phyloP scores from a whole-genome alignment of 2,329 filamentous ascomycete species.

The Diaporthe sp. region DNA sequence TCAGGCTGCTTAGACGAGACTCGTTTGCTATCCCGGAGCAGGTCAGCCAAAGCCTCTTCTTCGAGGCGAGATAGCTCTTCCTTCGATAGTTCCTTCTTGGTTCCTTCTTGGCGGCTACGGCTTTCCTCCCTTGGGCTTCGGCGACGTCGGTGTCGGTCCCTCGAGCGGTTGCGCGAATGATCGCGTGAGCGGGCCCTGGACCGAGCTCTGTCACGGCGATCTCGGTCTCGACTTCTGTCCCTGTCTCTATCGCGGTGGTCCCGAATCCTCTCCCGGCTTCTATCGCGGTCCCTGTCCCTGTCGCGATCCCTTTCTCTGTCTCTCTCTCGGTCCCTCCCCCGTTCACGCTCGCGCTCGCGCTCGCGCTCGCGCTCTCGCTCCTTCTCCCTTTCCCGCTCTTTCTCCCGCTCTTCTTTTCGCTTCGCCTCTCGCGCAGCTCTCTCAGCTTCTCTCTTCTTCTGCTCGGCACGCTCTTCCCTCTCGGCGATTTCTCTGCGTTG shows the following conservation, averaged over 20 bases:
- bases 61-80: slow-evolving; percentile 71
- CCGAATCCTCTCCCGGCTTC: slow-evolving; percentile 44
- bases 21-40: slow-evolving; percentile 71
- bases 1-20: slow-evolving; percentile 64
- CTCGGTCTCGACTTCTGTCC: slow-evolving; percentile 44
- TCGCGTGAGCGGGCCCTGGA: slow-evolving; percentile 50
- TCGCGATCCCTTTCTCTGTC: slow-evolving; percentile 58
- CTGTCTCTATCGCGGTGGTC: slow-evolving; percentile 41
- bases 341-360: slow-evolving; percentile 66
- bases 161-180: slow-evolving; percentile 46
- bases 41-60: slow-evolving; percentile 69
- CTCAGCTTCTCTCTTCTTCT: slow-evolving; percentile 51
- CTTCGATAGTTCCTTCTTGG: slow-evolving; percentile 68
- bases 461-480: slow-evolving; percentile 59
- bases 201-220: slow-evolving; percentile 46
- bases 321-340: slow-evolving; percentile 59
- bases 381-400: slow-evolving; percentile 58
- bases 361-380: slow-evolving; percentile 59
- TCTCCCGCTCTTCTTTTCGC: slow-evolving; percentile 52
- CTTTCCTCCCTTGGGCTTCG: slow-evolving; percentile 52
- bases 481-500: slow-evolving; percentile 70
- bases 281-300: slow-evolving; percentile 50
- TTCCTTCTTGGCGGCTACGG: slow-evolving; percentile 56
- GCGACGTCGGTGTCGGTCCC: slow-evolving; percentile 51
- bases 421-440: slow-evolving; percentile 50